phyloP scores from a whole-genome alignment of 176 grass and related monocot genomes.

The Canna indica region DNA sequence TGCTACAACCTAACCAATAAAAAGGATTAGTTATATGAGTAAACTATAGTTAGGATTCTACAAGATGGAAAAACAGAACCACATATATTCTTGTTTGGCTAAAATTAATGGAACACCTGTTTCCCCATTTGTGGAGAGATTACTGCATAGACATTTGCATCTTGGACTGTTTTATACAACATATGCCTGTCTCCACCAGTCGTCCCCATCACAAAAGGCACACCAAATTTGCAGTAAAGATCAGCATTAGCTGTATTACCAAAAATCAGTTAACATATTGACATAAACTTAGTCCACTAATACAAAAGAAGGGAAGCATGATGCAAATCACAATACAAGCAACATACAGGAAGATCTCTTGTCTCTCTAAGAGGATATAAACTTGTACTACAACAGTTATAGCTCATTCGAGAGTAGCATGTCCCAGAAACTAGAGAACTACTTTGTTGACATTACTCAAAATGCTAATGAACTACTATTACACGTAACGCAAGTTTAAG shows the following conservation, averaged over 20 bases:
- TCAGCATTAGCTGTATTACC: constrained; percentile 54
- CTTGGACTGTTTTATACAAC: constrained; percentile 64
- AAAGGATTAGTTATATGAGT: not conserved
- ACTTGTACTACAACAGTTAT: not conserved
- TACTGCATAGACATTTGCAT: constrained; percentile 65
- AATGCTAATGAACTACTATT: not conserved
- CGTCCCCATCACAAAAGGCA: constrained; percentile 97
- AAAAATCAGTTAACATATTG: constrained; percentile 1
- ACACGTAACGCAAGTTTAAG: not conserved
- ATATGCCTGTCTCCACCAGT: constrained; percentile 58
- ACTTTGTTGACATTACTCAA: not conserved
- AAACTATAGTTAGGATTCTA: not conserved
- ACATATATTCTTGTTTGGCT: not conserved
- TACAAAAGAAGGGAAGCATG: not conserved
- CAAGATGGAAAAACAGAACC: not conserved
- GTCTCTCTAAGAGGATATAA: not conserved
- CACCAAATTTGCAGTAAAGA: constrained; percentile 81
- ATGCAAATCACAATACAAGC: not conserved
- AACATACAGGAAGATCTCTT: not conserved
- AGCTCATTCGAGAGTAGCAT: not conserved
- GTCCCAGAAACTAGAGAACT: not conserved
- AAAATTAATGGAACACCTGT: constrained; percentile 26
- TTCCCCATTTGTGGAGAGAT: constrained; percentile 98
- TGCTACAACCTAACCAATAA: constrained; percentile 56
- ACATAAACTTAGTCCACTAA: constrained; percentile 3